Evolutionary conservation across 345 rosid species (phyloP).

Genomic region (Crucihimalaya himalaica): DNA sequence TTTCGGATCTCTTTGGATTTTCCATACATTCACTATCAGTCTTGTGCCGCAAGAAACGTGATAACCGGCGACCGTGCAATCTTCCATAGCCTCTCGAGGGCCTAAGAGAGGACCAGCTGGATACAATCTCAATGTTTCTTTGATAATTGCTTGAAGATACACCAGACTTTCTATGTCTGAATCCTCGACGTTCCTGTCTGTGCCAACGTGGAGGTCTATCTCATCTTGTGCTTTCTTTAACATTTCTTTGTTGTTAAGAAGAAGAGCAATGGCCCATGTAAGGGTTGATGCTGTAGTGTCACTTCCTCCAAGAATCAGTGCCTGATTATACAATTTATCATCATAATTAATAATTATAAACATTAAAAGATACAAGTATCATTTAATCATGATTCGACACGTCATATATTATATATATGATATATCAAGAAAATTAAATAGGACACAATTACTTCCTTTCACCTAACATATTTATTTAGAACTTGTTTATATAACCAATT

Average conservation of each 20-base stretch:
- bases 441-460: neutral
- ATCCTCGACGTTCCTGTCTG: constrained; percentile 50
- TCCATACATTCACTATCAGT: constrained; percentile 54
- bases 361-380: neutral
- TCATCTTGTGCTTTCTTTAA: constrained; percentile 56
- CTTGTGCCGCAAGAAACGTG: constrained; percentile 49
- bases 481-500: neutral
- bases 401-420: neutral
- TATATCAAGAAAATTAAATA: neutral
- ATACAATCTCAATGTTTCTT: constrained; percentile 61
- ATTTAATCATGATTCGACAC: neutral
- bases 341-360: neutral
- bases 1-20: constrained; percentile 52
- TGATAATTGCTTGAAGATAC: constrained; percentile 62
- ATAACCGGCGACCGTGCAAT: constrained; percentile 53
- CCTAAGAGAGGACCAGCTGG: constrained; percentile 62
- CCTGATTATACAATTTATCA: constrained; percentile 34
- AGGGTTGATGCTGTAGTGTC: constrained; percentile 51
- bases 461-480: neutral
- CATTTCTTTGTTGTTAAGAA: constrained; percentile 49
- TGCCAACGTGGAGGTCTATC: constrained; percentile 51
- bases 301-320: constrained; percentile 53
- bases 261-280: constrained; percentile 65
- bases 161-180: constrained; percentile 51
- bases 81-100: constrained; percentile 53